Conservation (phyloP, 371 early-diverging fungal genomes). For the Syncephalastrum contaminatum region DNA sequence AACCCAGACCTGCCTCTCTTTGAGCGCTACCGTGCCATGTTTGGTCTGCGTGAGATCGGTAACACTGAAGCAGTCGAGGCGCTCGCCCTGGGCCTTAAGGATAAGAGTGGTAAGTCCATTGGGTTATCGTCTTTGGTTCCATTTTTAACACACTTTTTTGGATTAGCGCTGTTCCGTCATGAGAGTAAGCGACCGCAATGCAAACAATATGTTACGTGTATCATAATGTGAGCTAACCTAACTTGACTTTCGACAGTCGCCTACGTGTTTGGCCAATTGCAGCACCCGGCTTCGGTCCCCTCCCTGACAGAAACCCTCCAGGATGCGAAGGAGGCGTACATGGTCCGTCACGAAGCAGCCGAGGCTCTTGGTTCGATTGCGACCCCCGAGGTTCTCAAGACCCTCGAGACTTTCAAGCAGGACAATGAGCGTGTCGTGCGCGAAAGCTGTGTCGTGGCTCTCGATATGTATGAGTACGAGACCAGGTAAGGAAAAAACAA, state of each 20-base stretch:
- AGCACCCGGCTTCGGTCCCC: constrained; percentile 88
- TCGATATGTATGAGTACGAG: constrained; percentile 97
- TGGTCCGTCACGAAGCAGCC: constrained; percentile 99
- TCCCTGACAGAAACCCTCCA: constrained; percentile 77
- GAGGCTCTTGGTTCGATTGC: constrained; percentile 99
- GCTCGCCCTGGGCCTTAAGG: constrained; percentile 86
- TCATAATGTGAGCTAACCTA: not conserved
- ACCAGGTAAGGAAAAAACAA: constrained; percentile 43
- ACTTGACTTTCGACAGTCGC: constrained; percentile 49
- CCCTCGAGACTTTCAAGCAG: constrained; percentile 70
- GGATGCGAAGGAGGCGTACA: constrained; percentile 80
- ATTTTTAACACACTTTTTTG: constrained; percentile 6
- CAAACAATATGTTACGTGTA: not conserved
- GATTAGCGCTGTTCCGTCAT: constrained; percentile 91
- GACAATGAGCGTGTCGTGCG: constrained; percentile 90
- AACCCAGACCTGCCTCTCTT: constrained; percentile 79
- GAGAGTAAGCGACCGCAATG: constrained; percentile 58
- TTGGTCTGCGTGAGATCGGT: constrained; percentile 93
- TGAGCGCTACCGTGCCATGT: constrained; percentile 98
- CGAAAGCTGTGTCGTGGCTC: constrained; percentile 95
- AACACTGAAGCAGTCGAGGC: constrained; percentile 85
- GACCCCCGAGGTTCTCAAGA: constrained; percentile 81
- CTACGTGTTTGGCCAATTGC: constrained; percentile 99
- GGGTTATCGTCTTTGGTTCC: not conserved
- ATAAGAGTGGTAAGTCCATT: constrained; percentile 51